Evolutionary conservation across 202 grass and related monocot species (phyloP), one percentile per base, ranked within the genome.

Genomic region (Carex arenaria): DNA sequence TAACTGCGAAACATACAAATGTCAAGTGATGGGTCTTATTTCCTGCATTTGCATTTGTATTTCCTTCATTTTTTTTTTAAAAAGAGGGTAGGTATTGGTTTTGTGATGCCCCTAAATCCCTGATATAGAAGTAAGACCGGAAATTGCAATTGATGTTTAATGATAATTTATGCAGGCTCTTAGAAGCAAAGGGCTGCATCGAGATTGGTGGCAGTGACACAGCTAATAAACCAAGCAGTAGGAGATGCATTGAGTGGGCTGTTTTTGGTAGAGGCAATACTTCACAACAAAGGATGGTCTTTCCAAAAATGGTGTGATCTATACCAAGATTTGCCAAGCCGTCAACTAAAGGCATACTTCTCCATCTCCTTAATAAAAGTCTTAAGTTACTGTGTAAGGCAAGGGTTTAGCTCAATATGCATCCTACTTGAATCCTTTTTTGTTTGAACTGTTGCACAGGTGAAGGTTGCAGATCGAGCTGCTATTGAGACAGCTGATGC

Each of bases 381-480:
- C 3, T 72, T 26, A 72, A 36, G 54, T 40, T 8, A 72, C 17
- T 30, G 36, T 61, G n/a, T 74, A 42, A 72, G 52, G 7, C 6
- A 53, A 43, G 63, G 54, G 22, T 45, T 23, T 19, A 56, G 5
- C 28, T 45, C 64, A 73, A 66, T 84, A 54, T 26, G 62, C 13
- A 42, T 19, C 59, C 74, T 19, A n/a, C 7, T 26, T 78, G 3
- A 45, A 26, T 1, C 5, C n/a, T 49, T 57, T 68, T 0, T 22
- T 84, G 15, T 54, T 10, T n/a, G n/a, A n/a, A 22, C 32, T 65
- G 11, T 76, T 72, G 70, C 84, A 55, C 86, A 93, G 92, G 92
- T 93, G 72, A 98, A 98, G 86, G 95, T 98, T 89, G 65, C 76
- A 60, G 92, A 98, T 86, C 85, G 93, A 72, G 84, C 59, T 86